Evolutionary conservation across 2,329 filamentous ascomycete species (phyloP).

Genomic region (Nothophoma quercina): DNA sequence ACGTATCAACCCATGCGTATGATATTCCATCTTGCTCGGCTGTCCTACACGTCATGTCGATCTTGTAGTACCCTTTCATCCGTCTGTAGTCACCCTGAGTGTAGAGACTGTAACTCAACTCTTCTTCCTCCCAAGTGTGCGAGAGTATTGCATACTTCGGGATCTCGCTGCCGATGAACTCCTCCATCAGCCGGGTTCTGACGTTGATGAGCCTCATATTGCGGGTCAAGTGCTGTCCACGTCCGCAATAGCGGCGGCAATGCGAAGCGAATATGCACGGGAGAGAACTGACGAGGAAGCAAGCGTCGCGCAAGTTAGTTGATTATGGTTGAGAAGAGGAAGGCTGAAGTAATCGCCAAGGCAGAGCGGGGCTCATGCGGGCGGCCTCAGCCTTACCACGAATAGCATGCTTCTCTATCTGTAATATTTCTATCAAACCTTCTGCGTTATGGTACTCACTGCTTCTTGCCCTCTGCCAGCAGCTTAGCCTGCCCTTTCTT

Average conservation of each 20-base stretch:
- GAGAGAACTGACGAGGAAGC: too few species aligned
- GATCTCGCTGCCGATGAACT: background rate
- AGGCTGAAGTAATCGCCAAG: too few species aligned
- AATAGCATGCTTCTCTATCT: background rate
- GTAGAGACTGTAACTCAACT: background rate
- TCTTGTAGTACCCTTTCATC: background rate
- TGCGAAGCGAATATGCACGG: too few species aligned
- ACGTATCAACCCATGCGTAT: background rate
- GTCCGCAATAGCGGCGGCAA: too few species aligned
- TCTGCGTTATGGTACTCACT: constrained; percentile 6
- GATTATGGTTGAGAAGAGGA: too few species aligned
- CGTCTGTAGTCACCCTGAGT: background rate
- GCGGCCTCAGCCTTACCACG: constrained; percentile 25
- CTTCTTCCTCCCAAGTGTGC: background rate
- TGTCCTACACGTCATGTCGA: background rate
- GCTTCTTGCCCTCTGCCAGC: constrained; percentile 26
- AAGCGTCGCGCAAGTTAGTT: too few species aligned
- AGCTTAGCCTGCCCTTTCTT: constrained; percentile 74
- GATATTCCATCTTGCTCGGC: background rate
- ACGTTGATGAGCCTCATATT: background rate
- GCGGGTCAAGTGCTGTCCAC: too few species aligned
- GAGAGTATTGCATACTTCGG: background rate
- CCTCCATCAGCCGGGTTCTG: background rate
- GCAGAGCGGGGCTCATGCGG: too few species aligned
- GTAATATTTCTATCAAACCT: background rate